Percentiles rank a stretch among this genome's conserved stretches.
These are phyloP conservation scores for Acorus calamus DNA, from an alignment of 106 monocot genomes.

Conservation along the genomic window DNA sequence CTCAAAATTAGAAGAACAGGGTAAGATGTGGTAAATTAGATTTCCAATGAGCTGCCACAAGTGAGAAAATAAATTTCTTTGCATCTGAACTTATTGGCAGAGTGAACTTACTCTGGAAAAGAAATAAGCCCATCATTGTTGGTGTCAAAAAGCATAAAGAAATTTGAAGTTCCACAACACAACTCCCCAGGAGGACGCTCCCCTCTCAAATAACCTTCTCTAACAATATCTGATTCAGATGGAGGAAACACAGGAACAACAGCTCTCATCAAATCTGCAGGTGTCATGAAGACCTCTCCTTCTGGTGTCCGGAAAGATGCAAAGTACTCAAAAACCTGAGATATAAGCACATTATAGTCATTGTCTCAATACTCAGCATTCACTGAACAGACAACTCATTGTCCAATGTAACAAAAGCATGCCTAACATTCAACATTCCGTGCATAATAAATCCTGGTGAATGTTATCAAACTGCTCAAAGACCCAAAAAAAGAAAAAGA, in stretches of 20 bases:
- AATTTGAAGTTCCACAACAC: conserved; percentile 60
- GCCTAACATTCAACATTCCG: too few relatives aligned
- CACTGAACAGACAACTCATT: too few relatives aligned
- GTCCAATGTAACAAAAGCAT: background rate
- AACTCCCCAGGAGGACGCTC: conserved; percentile 64
- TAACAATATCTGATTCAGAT: conserved; percentile 67
- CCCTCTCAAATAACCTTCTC: conserved; percentile 76
- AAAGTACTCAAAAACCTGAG: conserved; percentile 93
- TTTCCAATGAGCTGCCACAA: too few relatives aligned
- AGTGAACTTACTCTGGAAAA: conserved; percentile 66
- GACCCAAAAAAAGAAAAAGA: too few relatives aligned
- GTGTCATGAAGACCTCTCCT: conserved; percentile 73
- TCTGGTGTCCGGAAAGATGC: conserved; percentile 55
- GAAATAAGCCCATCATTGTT: conserved; percentile 92
- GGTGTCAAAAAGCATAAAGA: conserved; percentile 96
- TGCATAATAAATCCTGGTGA: too few relatives aligned
- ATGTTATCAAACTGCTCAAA: too few relatives aligned
- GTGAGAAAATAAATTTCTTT: too few relatives aligned
- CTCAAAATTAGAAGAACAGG: too few relatives aligned
- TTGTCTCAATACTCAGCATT: too few relatives aligned
- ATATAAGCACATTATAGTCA: background rate
- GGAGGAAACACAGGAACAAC: conserved; percentile 94
- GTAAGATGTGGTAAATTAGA: too few relatives aligned
- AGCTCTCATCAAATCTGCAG: conserved; percentile 91
- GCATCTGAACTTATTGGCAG: too few relatives aligned